Evolutionary conservation across 192 early-diverging fungal species (phyloP).

Genomic region (Backusella sp.): DNA sequence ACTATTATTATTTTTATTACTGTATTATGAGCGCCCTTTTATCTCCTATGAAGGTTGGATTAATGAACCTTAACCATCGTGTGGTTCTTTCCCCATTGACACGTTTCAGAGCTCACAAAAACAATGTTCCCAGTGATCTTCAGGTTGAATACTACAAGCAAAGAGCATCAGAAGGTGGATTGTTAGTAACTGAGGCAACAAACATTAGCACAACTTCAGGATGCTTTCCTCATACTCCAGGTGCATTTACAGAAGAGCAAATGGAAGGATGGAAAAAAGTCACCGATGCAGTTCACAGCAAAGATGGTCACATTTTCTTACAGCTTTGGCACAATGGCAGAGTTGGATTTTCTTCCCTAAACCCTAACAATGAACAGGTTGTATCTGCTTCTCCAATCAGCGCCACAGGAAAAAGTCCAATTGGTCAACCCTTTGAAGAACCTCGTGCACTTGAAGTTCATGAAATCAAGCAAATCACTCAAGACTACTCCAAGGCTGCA

Average conservation of each 20-base stretch:
- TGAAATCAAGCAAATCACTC: conserved; percentile 11
- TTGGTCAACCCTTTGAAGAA: conserved; percentile 6
- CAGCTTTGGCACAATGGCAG: conserved; percentile 51
- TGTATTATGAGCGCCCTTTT: conserved; percentile 2
- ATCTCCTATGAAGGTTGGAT: conserved; percentile 21
- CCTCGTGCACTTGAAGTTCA: conserved; percentile 17
- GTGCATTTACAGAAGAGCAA: conserved; percentile 40
- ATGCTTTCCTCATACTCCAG: conserved; percentile 26
- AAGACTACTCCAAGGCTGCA: conserved; percentile 47
- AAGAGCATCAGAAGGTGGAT: conserved; percentile 20
- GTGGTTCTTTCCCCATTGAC: conserved; percentile 26
- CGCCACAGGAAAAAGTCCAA: background rate
- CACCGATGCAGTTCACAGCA: conserved; percentile 55
- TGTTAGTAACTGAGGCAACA: conserved; percentile 30
- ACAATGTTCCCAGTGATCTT: conserved; percentile 13
- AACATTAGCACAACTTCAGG: conserved; percentile 13
- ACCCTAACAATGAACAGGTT: conserved; percentile 11
- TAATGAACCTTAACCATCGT: conserved; percentile 15
- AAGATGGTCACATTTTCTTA: conserved; percentile 53
- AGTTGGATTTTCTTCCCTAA: background rate
- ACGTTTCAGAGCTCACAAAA: background rate
- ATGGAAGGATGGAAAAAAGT: conserved; percentile 47
- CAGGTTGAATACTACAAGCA: conserved; percentile 26
- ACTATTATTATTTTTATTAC: background rate
- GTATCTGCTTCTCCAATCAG: conserved; percentile 23